Conservation (phyloP, 495 filamentous ascomycete species). For the Hypomontagnella submonticulosa region DNA sequence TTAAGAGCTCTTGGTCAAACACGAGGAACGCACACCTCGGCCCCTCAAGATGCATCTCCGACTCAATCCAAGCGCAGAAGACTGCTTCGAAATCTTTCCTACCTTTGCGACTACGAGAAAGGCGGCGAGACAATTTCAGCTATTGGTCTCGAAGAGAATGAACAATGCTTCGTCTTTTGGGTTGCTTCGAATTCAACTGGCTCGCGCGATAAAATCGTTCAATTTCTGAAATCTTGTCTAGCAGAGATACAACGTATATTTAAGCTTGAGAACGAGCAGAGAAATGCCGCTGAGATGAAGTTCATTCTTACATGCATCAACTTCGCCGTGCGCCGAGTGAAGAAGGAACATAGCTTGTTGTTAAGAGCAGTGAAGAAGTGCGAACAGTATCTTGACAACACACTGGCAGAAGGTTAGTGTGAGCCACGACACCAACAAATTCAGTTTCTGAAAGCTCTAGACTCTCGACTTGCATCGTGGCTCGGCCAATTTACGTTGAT, state of each 20-base stretch:
- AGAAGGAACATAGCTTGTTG: conserved; percentile 28
- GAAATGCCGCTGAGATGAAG: not conserved
- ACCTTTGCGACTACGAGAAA: conserved; percentile 52
- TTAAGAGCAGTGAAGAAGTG: not conserved
- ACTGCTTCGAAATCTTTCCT: conserved; percentile 49
- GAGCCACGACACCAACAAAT: not conserved
- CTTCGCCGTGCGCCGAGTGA: conserved; percentile 22
- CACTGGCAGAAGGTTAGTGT: conserved; percentile 4
- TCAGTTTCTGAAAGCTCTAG: conserved; percentile 5
- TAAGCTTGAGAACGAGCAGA: not conserved
- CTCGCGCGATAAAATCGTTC: conserved; percentile 4
- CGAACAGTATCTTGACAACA: not conserved
- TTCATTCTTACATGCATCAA: conserved; percentile 12
- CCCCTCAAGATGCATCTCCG: conserved; percentile 8
- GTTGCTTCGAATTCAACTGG: conserved; percentile 44
- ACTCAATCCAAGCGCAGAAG: conserved; percentile 13
- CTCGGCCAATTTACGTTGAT: conserved; percentile 9
- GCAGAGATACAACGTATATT: not conserved
- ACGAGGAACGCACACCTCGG: conserved; percentile 40
- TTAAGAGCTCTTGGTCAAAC: conserved; percentile 45
- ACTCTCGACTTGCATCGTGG: conserved; percentile 21
- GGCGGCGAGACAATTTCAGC: conserved; percentile 48
- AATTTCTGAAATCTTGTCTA: conserved; percentile 35
- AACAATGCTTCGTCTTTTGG: conserved; percentile 44
- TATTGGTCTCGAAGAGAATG: conserved; percentile 47